These are phyloP conservation scores for Colletotrichum navitas DNA, from an alignment of 2,329 filamentous ascomycete species.

Conservation along the genomic window DNA sequence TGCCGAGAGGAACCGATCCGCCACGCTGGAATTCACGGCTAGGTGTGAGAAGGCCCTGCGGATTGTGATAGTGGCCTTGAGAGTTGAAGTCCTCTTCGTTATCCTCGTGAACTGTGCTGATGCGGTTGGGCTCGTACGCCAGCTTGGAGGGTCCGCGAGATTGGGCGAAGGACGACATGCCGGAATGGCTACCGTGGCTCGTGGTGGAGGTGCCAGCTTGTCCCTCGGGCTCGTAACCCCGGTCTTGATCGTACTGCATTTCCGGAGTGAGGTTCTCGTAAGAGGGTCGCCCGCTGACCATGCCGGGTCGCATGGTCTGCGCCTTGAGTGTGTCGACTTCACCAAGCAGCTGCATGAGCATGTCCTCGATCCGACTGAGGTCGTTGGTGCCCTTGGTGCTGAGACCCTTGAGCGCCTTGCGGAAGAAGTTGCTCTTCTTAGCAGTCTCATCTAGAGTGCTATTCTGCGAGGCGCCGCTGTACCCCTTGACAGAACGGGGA, in stretches of 20 bases:
- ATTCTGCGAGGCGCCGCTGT: constrained; percentile 61
- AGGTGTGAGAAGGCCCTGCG: constrained; percentile 66
- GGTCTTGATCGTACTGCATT: constrained; percentile 75
- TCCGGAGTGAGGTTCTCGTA: constrained; percentile 76
- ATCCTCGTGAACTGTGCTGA: constrained; percentile 89
- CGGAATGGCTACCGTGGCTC: constrained; percentile 80
- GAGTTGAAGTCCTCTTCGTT: constrained; percentile 81
- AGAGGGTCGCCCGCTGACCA: constrained; percentile 69
- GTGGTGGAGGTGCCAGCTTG: constrained; percentile 79
- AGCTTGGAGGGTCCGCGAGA: constrained; percentile 60
- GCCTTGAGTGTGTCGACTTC: constrained; percentile 89
- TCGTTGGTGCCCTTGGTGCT: constrained; percentile 91
- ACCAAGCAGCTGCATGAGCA: constrained; percentile 90
- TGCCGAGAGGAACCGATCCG: constrained; percentile 67
- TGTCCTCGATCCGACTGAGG: constrained; percentile 87
- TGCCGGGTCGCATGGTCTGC: constrained; percentile 60
- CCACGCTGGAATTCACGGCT: constrained; percentile 62
- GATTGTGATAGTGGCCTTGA: constrained; percentile 55
- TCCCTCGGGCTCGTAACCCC: constrained; percentile 87
- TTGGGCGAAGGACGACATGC: constrained; percentile 75
- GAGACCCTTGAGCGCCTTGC: constrained; percentile 90
- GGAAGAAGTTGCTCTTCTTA: constrained; percentile 95
- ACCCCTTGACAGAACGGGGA: constrained; percentile 69
- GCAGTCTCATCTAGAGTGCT: constrained; percentile 69
- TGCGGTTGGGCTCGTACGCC: constrained; percentile 72